These are phyloP conservation scores for Erodium moschatum DNA, from an alignment of 441 rosid species.

Conservation along the genomic window DNA sequence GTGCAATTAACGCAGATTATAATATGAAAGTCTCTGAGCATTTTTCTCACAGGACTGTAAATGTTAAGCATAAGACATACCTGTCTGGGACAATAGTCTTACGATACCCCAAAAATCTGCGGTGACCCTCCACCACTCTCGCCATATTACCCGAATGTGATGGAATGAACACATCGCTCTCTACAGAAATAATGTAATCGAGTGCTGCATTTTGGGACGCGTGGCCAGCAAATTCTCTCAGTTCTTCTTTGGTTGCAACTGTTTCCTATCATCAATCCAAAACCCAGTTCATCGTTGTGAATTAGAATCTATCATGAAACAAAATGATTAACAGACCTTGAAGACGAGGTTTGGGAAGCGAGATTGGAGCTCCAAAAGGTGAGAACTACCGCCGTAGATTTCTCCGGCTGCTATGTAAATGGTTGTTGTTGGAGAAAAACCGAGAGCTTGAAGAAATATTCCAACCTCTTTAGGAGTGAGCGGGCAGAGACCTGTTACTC, in stretches of 20 bases:
- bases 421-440: slow-evolving; percentile 57
- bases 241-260: slow-evolving; percentile 50
- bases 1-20: too few relatives aligned
- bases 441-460: slow-evolving; percentile 68
- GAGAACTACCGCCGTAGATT: slow-evolving; percentile 70
- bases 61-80: slow-evolving; percentile 26
- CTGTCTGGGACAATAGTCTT: slow-evolving; percentile 80
- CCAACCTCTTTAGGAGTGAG: slow-evolving; percentile 89
- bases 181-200: slow-evolving; percentile 78
- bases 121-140: slow-evolving; percentile 91
- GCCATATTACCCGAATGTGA: slow-evolving; percentile 97
- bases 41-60: not conserved
- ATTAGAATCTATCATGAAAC: not conserved
- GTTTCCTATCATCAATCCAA: slow-evolving; percentile 44
- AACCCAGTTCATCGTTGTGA: slow-evolving; percentile 12
- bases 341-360: slow-evolving; percentile 67
- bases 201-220: slow-evolving; percentile 83
- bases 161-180: slow-evolving; percentile 80
- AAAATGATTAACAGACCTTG: slow-evolving; percentile 46
- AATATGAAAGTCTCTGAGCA: not conserved
- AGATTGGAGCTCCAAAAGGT: slow-evolving; percentile 50
- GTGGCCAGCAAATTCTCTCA: slow-evolving; percentile 48
- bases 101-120: slow-evolving; percentile 81
- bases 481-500: slow-evolving; percentile 72
- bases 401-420: slow-evolving; percentile 84